Evolutionary conservation across 495 filamentous ascomycete species (phyloP), one percentile per base, ranked within the genome.

Genomic region (Astrothelium subdiscretum): DNA sequence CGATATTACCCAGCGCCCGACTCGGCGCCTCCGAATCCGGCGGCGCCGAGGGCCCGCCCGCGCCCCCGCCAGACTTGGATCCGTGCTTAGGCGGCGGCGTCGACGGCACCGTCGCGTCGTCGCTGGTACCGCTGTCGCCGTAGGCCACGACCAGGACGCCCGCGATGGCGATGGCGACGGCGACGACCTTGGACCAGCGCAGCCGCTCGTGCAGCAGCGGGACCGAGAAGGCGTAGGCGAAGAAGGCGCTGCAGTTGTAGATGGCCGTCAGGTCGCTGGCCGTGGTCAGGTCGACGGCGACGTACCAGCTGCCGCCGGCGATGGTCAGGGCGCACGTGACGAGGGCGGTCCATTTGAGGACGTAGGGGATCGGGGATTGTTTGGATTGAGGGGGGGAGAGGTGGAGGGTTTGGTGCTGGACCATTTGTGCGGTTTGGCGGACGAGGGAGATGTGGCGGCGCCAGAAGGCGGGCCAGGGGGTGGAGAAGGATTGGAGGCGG

Each of bases 191-290:
- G 71, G 88, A 88, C 26, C 83, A 71, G 2, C 88, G 84, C 12
- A 95, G 69, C 69, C 85, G 87, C 72, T 98, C 94, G 31, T 90
- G 86, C 0, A 98, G 78, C 13, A 98, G 71, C 0, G 90, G 91
- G 26, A 98, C 89, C 52, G 87, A 90, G 69, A 98, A 98, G 11
- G 86, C 92, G 71, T 98, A 98, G 32, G 94, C 94, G 73, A 97
- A 98, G 75, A 98, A 98, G 57, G 94, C 92, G 58, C 89, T 95
- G 79, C 94, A 98, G 73, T 98, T 98, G 80, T 97, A 98, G 70
- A 98, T 98, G 27, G 94, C 94, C 0, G 94, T 98, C 60, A 98
- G 77, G 69, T 98, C 94, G 66, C 85, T 87, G 27, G 94, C 85
- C 13, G 88, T 94, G 0, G 94, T 98, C 81, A 96, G 77, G 71